Conservation (phyloP, 805 yeast genomes). For the Spathaspora girioi region DNA sequence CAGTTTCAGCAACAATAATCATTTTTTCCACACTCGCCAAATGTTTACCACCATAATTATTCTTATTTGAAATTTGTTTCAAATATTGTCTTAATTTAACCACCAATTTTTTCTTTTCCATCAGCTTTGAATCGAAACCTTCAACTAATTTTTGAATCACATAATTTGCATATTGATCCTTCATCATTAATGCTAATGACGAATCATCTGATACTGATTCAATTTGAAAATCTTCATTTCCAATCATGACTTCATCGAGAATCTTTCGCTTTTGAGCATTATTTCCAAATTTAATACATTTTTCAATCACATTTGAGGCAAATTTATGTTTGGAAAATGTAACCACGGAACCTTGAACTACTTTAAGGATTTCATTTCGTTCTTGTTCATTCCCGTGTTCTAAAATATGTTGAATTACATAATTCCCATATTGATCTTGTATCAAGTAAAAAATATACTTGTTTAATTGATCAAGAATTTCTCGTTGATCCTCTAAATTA, state of each 20-base stretch:
- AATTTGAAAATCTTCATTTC: slow-evolving; percentile 44
- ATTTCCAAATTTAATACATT: slow-evolving; percentile 76
- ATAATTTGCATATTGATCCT: slow-evolving; percentile 96
- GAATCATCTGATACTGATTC: slow-evolving; percentile 56
- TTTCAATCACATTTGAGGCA: slow-evolving; percentile 97
- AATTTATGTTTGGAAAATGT: slow-evolving; percentile 92
- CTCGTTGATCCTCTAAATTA: slow-evolving; percentile 56
- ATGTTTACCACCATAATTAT: slow-evolving; percentile 79
- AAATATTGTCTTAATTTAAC: slow-evolving; percentile 76
- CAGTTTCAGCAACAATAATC: slow-evolving; percentile 52
- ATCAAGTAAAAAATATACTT: slow-evolving; percentile 70
- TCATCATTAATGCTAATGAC: slow-evolving; percentile 87
- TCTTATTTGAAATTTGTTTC: slow-evolving; percentile 61
- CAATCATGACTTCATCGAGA: slow-evolving; percentile 61
- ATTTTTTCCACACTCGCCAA: slow-evolving; percentile 78
- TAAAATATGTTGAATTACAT: slow-evolving; percentile 92
- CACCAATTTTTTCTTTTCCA: slow-evolving; percentile 66
- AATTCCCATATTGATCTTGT: slow-evolving; percentile 96
- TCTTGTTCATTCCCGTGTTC: slow-evolving; percentile 73
- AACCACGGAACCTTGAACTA: slow-evolving; percentile 70
- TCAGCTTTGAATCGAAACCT: slow-evolving; percentile 57
- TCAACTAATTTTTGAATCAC: slow-evolving; percentile 94
- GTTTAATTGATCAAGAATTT: slow-evolving; percentile 68
- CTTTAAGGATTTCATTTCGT: slow-evolving; percentile 56
- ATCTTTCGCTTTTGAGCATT: slow-evolving; percentile 58